Base-by-base conservation (phyloP, 2,329 filamentous ascomycete species). In the Ophiostoma perfectum region DNA sequence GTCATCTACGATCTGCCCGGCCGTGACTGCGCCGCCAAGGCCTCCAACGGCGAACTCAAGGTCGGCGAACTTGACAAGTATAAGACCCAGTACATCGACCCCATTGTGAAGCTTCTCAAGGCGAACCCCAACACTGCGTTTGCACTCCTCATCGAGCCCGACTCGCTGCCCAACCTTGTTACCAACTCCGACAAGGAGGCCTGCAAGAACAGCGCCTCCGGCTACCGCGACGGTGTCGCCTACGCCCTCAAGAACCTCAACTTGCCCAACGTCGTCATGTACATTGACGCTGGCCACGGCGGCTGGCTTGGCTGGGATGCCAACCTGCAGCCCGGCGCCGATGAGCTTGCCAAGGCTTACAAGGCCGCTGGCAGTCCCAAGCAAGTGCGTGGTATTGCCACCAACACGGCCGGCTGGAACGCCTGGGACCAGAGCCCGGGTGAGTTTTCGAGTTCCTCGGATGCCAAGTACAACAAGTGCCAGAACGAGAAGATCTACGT, bases 1-100 rank as follows among this genome's bases (percentile, higher is more conserved):
- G 86, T 89, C 67, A 83, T 88, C 67, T 88, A 88, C 76, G 83
- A 88, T 74, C 78, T 88, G 12, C 86, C 86, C 62, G 85, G 87
- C 72, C 83, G 86, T 75, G 86, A 88, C 74, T 88, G 86, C 74
- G 82, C 86, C 14, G 86, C 86, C 65, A 79, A 84, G 72, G 86
- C 86, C 14, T 88, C 86, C 71, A 88, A 88, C 74, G 86, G 86
- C 70, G 86, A 88, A 76, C 82, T 86, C 63, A 77, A 80, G 27
- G 83, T 87, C 69, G 84, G 82, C 69, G 76, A 87, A 68, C 76
- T 82, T 66, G 78, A 66, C 71, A 74, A 72, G 72, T 81, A 81
- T 77, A 79, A 79, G 77, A 75, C 73, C 62, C 71, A 79, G 73
- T 80, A 78, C 73, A 80, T 80, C 70, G 78, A 80, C 72, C 73